Conservation (phyloP, 2,329 filamentous ascomycete species). For the Ophiocordyceps camponoti-leonardi region DNA sequence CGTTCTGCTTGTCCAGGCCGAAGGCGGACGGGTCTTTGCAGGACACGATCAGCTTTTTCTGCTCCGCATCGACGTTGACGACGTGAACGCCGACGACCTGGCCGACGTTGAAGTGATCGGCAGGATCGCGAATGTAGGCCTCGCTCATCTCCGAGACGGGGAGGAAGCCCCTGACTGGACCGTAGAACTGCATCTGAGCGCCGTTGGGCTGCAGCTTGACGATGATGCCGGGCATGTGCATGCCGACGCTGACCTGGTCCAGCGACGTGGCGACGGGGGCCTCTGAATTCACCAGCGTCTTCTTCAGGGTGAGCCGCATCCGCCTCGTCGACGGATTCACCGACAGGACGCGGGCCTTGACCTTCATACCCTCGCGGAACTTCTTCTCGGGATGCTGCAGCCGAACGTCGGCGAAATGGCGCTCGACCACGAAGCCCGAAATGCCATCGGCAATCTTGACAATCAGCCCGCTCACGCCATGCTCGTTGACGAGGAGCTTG, state of each 20-base stretch:
- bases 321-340: conserved; percentile 59
- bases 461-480: conserved; percentile 67
- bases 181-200: conserved; percentile 87
- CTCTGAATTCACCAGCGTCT: conserved; percentile 83
- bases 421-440: conserved; percentile 71
- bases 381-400: conserved; percentile 93
- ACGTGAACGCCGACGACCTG: conserved; percentile 87
- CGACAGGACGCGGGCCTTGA: conserved; percentile 76
- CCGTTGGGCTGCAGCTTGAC: conserved; percentile 63
- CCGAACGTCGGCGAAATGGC: conserved; percentile 74
- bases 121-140: conserved; percentile 78
- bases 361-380: conserved; percentile 69
- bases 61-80: conserved; percentile 58
- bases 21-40: conserved; percentile 80
- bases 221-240: conserved; percentile 73
- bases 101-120: conserved; percentile 73
- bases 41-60: conserved; percentile 63
- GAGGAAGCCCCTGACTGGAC: conserved; percentile 65
- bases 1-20: conserved; percentile 56
- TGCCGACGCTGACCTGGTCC: conserved; percentile 53
- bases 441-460: conserved; percentile 77
- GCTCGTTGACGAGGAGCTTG: conserved; percentile 61
- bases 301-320: conserved; percentile 82
- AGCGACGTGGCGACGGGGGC: conserved; percentile 63
- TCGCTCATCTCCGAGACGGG: conserved; percentile 97